Base-by-base conservation (phyloP, 805 yeast genomes). In the Clavispora asparagi region DNA sequence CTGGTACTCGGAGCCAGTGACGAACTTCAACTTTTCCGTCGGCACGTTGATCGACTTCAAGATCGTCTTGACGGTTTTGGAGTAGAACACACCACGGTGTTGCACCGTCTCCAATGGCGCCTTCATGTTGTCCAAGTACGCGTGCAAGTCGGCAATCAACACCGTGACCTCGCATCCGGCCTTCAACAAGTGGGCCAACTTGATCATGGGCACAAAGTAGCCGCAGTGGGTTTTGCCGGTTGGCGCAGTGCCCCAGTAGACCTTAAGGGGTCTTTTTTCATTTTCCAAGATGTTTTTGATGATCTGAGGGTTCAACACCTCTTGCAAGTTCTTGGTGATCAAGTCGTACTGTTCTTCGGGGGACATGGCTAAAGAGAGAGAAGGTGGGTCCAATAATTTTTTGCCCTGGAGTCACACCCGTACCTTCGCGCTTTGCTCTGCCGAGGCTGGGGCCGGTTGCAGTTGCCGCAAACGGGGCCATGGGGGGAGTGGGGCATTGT, bases 221-320 rank as follows among this genome's bases (percentile, higher is more conserved):
- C 98, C 99, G 73, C 97, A 91, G 71, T 94, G 99, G 39, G 98
- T 97, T 69, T 81, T 87, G 44, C 99, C 99, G 5, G 99, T 94
- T 50, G 99, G 98, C 7, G 99, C 99, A 17, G 98, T 91, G 56
- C 99, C 99, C 98, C 97, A 94, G 81, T 94, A 94, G 61, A 94
- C 70, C 60, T 82, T 86, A 55, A 95, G 68, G 12, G 94, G 87
- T 58, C 95, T 82, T 58, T 88, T 81, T 60, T 88, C 85, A 45
- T 78, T 83, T 62, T 87, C 94, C 50, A 91, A 73, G 30, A 89
- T 81, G 61, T 89, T 79, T 62, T 86, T 86, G 68, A 92, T 87
- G 67, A 90, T 88, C 66, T 87, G 91, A 35, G 81, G 84, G 65
- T 92, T 89, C 49, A 94, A 78, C 43, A 86, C 92, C 73, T 94